Base-by-base conservation (phyloP, 1,284 basidiomycete species). In the Pyrrhoderma noxium region DNA sequence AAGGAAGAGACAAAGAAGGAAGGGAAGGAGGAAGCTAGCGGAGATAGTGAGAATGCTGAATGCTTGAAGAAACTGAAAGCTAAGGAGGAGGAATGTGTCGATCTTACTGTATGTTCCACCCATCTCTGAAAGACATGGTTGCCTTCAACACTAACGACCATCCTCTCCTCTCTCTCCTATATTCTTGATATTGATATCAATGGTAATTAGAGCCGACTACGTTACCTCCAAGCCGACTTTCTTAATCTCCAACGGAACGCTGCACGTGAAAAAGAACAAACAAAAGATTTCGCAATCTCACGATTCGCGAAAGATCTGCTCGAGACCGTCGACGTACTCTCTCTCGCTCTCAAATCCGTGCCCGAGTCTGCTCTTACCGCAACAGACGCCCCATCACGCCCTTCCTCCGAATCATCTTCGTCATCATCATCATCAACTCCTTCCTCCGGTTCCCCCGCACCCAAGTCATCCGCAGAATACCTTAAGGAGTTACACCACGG, bases 211-310 rank as follows among this genome's bases (percentile, higher is more conserved):
- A 76, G 81, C 62, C 86, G 90, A 61, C 72, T 93, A 62, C 83
- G 87, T 55, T 94, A 95, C 65, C 74, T 89, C 53, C 86, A 91
- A 65, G 96, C 95, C 58, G 95, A 99, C 72, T 92, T 93, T 70
- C 75, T 97, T 57, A 99, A 98, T 66, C 76, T 97, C 46, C 91
- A 94, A 65, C 86, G 93, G 54, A 92, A 94, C 60, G 78, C 91
- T 51, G 82, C 83, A 23, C 80, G 90, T 57, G 95, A 99, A 70
- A 93, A 92, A 73, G 80, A 89, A 64, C 89, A 92, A 67, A 90
- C 93, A 16, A 82, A 84, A 56, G 93, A 97, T 69, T 95, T 89
- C 69, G 94, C 93, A 53, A 94, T 99, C 65, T 79, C 88, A 47
- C 82, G 82, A 49, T 96, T 99, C 63, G 95, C 95, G 9, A 68